Percentiles rank a stretch among this genome's conserved stretches.
phyloP scores from a whole-genome alignment of 202 grass and related monocot species.

The Schoenoplectus triqueter region DNA sequence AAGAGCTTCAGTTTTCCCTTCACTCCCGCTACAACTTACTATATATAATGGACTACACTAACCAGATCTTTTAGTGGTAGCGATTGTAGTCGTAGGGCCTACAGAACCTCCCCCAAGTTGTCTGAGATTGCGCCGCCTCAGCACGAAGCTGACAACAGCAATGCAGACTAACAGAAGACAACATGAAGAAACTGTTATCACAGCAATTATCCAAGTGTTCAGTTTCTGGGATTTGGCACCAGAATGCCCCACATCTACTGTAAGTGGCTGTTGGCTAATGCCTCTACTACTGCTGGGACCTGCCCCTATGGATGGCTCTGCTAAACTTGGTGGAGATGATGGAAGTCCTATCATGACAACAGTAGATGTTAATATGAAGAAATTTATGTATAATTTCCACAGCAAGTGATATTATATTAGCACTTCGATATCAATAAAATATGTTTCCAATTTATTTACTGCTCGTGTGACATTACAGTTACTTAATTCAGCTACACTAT shows the following conservation, averaged over 20 bases:
- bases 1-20: neutral
- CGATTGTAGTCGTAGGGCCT: constrained; percentile 46
- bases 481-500: neutral
- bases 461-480: neutral
- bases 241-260: constrained; percentile 48
- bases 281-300: constrained; percentile 51
- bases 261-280: constrained; percentile 55
- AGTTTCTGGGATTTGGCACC: constrained; percentile 56
- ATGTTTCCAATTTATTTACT: constrained; percentile 6
- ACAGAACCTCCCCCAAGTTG: constrained; percentile 46
- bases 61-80: constrained; percentile 76
- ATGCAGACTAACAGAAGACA: constrained; percentile 58
- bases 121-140: constrained; percentile 57
- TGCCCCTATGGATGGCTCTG: constrained; percentile 42
- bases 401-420: neutral
- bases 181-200: constrained; percentile 65
- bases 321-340: constrained; percentile 57
- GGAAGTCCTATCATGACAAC: constrained; percentile 58
- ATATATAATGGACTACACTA: constrained; percentile 20
- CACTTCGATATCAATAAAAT: neutral
- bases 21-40: neutral
- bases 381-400: neutral
- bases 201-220: constrained; percentile 69
- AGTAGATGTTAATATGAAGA: neutral
- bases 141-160: constrained; percentile 52